Percentiles rank a stretch among this genome's conserved stretches.
phyloP scores from a whole-genome alignment of 305 asterid species.

The Solanum hybrid region DNA sequence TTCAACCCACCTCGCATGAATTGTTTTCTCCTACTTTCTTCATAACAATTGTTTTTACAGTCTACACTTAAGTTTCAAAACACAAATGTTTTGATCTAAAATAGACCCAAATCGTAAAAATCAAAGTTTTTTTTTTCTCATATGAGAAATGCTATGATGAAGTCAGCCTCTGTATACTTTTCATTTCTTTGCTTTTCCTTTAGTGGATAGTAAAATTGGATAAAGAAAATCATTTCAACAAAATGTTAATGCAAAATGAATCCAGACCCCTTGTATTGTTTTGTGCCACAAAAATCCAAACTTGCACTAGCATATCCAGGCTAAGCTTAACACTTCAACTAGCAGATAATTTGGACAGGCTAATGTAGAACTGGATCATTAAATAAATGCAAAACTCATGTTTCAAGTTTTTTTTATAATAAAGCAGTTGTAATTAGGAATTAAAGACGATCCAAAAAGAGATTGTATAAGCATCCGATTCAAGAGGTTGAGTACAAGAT shows the following conservation, averaged over 20 bases:
- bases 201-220: not conserved
- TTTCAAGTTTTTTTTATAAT: not conserved
- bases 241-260: not conserved
- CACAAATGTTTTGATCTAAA: not conserved
- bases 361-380: not conserved
- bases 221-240: not conserved
- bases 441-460: not conserved
- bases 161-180: not conserved
- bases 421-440: not conserved
- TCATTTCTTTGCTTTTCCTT: not conserved
- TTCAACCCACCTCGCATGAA: not conserved
- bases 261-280: not conserved
- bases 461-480: not conserved
- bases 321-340: not conserved
- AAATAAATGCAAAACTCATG: not conserved
- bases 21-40: not conserved
- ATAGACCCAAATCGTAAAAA: not conserved
- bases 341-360: not conserved
- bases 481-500: not conserved
- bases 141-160: not conserved
- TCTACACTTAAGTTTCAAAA: not conserved
- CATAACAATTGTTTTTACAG: not conserved
- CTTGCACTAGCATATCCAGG: not conserved
- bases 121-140: not conserved
- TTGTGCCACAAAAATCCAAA: not conserved